Evolutionary conservation across 805 yeast genomes (phyloP), one percentile per base, ranked within the genome.

Genomic region (Starmera amethionina): DNA sequence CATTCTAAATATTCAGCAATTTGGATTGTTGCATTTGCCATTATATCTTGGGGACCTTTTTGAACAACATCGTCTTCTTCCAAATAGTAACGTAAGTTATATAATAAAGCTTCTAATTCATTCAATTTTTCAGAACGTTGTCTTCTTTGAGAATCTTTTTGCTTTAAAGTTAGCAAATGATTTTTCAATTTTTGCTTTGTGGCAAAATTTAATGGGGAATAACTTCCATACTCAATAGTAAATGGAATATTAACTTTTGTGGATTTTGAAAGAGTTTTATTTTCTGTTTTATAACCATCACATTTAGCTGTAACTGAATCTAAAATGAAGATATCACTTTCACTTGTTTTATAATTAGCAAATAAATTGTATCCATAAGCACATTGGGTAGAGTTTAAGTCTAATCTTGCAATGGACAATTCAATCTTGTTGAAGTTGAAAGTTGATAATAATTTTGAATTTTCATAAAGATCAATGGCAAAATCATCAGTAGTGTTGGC

Each of bases 31-130:
- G 70, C 59, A 28, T 56, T 48, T 5, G 63, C 68, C 6, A 74
- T 44, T 32, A 67, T 62, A 0, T 56, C 50, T 5, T 58, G 52
- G 8, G 75, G 74, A 0, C 71, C 64, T 35, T 65, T 70, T 11
- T 58, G 58, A 0, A 46, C 42, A 8, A 69, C 70, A 19, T 70
- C 75, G 32, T 72, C 71, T 29, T 75, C 76, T 14, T 75, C 82
- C 15, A 85, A 50, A 39, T 64, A 68, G 9, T 73, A 67, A 42
- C 95, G 75, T 28, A 85, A 67, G 42, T 70, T 71, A 62, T 90
- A 89, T 40, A 88, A 65, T n/a, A 73, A 62, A 16, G 78, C 70
- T 60, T 90, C 97, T 16, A 90, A 69, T 30, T 68, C 61, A 58
- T 89, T 90, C 48, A 75, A 72, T 28, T 73, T 61, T 41, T 75